Evolutionary conservation across 768 basidiomycete genomes (phyloP).

Genomic region (Termitomyces sp.): DNA sequence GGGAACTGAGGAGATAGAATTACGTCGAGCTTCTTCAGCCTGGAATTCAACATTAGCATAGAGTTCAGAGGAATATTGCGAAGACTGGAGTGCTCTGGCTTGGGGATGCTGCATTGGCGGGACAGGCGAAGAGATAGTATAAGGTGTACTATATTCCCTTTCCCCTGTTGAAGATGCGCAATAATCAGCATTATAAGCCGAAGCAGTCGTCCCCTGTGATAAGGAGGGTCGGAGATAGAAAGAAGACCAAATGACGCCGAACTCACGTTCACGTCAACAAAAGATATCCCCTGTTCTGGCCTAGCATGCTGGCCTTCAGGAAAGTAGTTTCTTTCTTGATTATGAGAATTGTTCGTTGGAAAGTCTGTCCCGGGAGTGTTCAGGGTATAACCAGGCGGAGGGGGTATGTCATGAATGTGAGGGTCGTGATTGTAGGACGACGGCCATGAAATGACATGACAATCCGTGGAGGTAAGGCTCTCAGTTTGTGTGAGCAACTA

Average conservation of each 20-base stretch:
- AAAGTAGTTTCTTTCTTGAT: not conserved
- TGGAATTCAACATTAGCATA: conserved; percentile 18
- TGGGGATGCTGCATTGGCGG: not conserved
- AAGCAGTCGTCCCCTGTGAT: not conserved
- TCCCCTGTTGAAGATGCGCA: not conserved
- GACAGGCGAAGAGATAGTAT: not conserved
- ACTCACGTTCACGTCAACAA: not conserved
- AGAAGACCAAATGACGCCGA: not conserved
- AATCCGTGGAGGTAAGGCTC: not conserved
- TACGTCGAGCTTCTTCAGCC: not conserved
- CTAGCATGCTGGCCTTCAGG: too few species aligned
- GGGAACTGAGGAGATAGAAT: not conserved
- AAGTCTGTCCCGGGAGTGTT: not conserved
- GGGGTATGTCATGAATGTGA: not conserved
- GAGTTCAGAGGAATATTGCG: conserved; percentile 25
- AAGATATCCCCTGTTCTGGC: not conserved
- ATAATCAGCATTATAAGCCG: too few species aligned
- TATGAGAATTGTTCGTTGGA: not conserved
- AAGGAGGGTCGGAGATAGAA: not conserved
- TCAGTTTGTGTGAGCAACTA: not conserved
- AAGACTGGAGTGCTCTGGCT: conserved; percentile 10
- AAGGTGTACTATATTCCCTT: too few species aligned
- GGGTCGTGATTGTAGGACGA: not conserved
- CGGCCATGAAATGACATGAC: not conserved
- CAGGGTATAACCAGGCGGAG: not conserved